These are phyloP conservation scores for Phlebiopsis gigantea DNA, from an alignment of 768 basidiomycete genomes.

Conservation along the genomic window DNA sequence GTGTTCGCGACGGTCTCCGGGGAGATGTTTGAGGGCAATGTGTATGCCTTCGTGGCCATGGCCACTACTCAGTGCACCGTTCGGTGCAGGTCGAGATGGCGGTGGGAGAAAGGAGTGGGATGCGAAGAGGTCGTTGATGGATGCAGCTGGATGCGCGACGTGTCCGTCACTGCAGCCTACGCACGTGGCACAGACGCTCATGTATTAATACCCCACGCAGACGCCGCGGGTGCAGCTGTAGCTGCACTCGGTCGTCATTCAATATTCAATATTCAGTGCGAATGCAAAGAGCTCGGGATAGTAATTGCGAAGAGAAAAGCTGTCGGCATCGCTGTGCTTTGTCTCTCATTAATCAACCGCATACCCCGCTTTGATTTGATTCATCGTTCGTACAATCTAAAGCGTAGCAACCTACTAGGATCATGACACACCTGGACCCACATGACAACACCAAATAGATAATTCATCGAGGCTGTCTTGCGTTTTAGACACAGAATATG, in stretches of 20 bases:
- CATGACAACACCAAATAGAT: background rate
- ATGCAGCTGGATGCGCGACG: background rate
- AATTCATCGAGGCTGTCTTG: too few relatives aligned
- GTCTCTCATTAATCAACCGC: too few relatives aligned
- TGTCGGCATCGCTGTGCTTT: too few relatives aligned
- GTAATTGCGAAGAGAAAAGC: too few relatives aligned
- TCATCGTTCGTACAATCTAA: background rate
- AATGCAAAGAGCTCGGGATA: too few relatives aligned
- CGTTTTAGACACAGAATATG: too few relatives aligned
- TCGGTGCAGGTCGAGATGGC: background rate
- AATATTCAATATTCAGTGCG: too few relatives aligned
- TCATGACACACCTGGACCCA: background rate
- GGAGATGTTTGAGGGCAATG: slow-evolving; percentile 66
- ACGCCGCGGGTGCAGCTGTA: too few relatives aligned
- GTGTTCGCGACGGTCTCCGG: slow-evolving; percentile 77
- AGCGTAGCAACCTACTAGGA: background rate
- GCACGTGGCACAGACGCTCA: slow-evolving; percentile 1
- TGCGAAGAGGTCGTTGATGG: slow-evolving; percentile 1
- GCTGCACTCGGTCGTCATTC: too few relatives aligned
- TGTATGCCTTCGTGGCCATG: slow-evolving; percentile 65
- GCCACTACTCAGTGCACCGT: slow-evolving; percentile 27
- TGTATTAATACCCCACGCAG: background rate
- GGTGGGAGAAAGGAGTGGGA: background rate
- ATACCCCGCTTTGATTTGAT: background rate
- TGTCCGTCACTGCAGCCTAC: background rate